A percentile compares a stretch with the other conserved stretches of the same genome.
phyloP scores from a whole-genome alignment of 148 eudicot genomes.

The Fagopyrum homotropicum region DNA sequence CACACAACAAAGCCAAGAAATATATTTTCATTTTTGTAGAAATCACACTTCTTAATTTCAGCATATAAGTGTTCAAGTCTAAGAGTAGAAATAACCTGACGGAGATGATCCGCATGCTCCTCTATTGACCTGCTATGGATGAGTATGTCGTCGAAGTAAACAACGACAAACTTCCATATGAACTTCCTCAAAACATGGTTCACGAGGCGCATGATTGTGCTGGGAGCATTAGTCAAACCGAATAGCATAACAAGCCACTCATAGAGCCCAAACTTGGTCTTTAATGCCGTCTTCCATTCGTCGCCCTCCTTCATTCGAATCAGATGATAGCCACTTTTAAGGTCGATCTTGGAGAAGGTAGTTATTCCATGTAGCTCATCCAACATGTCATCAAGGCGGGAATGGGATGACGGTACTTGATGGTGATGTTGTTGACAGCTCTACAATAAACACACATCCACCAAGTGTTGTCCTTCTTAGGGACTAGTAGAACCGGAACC shows the following conservation, averaged over 20 bases:
- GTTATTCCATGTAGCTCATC: no score
- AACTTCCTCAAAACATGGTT: no score
- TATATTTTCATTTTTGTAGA: no score
- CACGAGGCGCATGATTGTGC: neutral
- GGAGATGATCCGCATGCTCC: no score
- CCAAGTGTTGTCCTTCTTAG: neutral
- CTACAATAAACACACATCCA: neutral
- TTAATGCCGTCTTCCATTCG: neutral
- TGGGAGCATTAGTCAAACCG: neutral
- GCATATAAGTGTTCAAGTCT: no score
- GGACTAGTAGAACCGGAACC: no score
- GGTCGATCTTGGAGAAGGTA: neutral
- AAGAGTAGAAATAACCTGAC: no score
- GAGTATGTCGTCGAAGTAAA: no score
- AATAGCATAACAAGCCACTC: neutral
- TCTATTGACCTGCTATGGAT: no score
- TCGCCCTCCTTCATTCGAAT: neutral
- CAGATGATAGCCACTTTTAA: neutral
- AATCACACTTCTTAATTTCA: no score
- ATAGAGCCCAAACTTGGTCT: neutral
- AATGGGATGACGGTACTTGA: neutral
- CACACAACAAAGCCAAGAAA: no score
- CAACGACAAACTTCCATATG: no score
- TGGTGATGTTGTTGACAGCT: neutral
- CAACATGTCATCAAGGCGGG: neutral